Base-by-base conservation (phyloP, 2,329 filamentous ascomycete species). In the Boeremia exigua region DNA sequence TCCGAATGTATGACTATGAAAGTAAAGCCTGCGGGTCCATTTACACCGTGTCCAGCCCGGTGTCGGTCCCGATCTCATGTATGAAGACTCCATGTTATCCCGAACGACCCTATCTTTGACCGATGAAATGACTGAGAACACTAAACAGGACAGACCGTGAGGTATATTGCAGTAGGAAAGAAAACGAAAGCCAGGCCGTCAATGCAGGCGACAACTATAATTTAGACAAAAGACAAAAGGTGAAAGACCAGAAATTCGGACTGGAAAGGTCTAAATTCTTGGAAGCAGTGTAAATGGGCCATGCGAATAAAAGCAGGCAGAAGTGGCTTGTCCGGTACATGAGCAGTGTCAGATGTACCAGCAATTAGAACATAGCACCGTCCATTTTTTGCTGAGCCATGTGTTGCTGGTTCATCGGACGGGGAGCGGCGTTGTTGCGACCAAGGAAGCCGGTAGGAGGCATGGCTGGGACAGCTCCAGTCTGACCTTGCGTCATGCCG, bases 401-500 rank as follows among this genome's bases (percentile, higher is more conserved):
- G 11, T 62, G 58, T 10, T 61, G 54, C 8, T 58, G 44, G 34
- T 70, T 63, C 25, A 69, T 63, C 1, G 69, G 65, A 12, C 69
- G 65, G 47, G 71, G 72, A 15, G 71, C 69, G 7, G 71, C 72
- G 30, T 65, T 62, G 53, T 71, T 70, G 19, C 70, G 68, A 48
- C 53, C 65, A 19, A 34, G 47, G 33, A 69, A 71, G 17, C 62
- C 60, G 6, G 45, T 51, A 19, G 68, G 50, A 36, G 73, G 72
- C 55, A 74, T 58, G 5, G 71, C 66, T 19, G 71, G 71, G 27
- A 68, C 66, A n/a, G 59, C 37, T 14, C 60, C 62, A 19, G 56
- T 42, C 36, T 68, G 67, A 34, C 59, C 49, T 54, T 70, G 68
- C 33, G 79, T 77, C 42, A 74, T 75, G 6, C 72, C 74, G 47